Evolutionary conservation across 345 rosid genomes (phyloP).

Genomic region (Anacardium occidentale): DNA sequence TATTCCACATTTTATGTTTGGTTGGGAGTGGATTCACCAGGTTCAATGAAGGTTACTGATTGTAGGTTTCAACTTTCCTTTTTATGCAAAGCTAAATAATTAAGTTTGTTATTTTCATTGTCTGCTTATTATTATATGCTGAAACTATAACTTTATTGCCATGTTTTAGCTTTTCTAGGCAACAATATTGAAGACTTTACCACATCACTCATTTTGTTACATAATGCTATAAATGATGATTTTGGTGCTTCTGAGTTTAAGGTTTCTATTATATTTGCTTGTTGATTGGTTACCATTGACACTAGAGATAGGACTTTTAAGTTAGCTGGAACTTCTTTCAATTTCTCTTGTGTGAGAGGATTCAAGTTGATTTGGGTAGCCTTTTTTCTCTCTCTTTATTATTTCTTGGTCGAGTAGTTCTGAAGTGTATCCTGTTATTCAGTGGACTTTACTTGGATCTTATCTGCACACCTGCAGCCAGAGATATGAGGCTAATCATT

Average conservation of each 20-base stretch:
- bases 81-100: not conserved
- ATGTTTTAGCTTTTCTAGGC: not conserved
- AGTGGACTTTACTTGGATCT: not conserved
- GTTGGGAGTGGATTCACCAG: conserved; percentile 86
- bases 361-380: not conserved
- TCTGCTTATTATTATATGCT: not conserved
- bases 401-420: not conserved
- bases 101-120: not conserved
- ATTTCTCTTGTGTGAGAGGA: not conserved
- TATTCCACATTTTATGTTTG: conserved; percentile 89
- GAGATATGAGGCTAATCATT: not conserved
- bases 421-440: not conserved
- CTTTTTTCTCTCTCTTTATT: not conserved
- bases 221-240: not conserved
- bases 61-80: conserved; percentile 51
- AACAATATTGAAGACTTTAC: not conserved
- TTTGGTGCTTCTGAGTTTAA: not conserved
- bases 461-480: not conserved
- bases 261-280: not conserved
- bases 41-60: conserved; percentile 86
- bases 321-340: not conserved
- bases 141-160: not conserved
- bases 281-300: not conserved
- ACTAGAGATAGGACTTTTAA: not conserved
- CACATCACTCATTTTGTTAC: not conserved